A percentile compares a stretch with the other conserved stretches of the same genome.
These are phyloP conservation scores for Aspergillus awamori DNA, from an alignment of 2,329 filamentous ascomycete genomes.

Conservation along the genomic window DNA sequence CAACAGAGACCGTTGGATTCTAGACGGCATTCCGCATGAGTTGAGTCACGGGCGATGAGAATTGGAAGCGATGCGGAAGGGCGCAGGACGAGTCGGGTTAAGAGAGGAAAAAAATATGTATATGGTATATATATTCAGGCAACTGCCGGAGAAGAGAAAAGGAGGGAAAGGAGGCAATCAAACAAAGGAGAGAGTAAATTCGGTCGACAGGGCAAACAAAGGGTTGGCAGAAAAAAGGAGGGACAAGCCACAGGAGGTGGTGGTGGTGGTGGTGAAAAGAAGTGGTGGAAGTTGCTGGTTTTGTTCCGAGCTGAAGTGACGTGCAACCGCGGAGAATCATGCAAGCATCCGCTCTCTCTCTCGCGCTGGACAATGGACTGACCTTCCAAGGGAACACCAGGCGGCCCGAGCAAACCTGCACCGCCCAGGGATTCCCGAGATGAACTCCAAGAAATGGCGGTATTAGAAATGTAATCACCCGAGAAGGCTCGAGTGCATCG, in stretches of 20 bases:
- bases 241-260: constrained; percentile 8
- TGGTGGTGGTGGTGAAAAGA: neutral
- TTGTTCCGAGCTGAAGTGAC: constrained; percentile 2
- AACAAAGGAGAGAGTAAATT: constrained; percentile 1
- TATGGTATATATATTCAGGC: too few relatives aligned
- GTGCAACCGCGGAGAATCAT: neutral
- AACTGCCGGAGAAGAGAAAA: constrained; percentile 1
- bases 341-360: neutral
- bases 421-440: neutral
- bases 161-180: constrained; percentile 1
- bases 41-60: constrained; percentile 14
- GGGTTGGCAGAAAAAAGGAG: constrained; percentile 5
- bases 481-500: too few relatives aligned
- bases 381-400: neutral
- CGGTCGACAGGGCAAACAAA: neutral
- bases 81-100: neutral
- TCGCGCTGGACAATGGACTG: neutral
- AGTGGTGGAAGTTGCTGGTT: neutral
- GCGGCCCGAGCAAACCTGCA: neutral
- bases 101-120: neutral
- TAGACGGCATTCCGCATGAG: constrained; percentile 22
- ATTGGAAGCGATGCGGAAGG: neutral
- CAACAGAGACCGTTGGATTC: constrained; percentile 6
- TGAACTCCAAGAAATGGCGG: too few relatives aligned
- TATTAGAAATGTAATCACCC: too few relatives aligned